phyloP scores from a whole-genome alignment of 192 early-diverging fungal genomes.

The Mortierella antarctica region DNA sequence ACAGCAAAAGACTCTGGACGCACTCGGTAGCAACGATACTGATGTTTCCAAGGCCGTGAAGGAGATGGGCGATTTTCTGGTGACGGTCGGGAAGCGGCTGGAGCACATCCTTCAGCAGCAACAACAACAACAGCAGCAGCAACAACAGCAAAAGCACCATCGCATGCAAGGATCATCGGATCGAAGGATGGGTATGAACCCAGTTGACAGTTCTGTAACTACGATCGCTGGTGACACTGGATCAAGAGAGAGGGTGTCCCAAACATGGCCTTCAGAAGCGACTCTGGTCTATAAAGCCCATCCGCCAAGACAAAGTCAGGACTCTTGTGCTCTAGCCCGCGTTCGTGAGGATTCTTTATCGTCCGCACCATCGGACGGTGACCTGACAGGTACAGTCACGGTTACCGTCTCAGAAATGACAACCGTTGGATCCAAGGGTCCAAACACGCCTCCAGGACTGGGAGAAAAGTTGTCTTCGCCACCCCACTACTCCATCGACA shows the following conservation, averaged over 20 bases:
- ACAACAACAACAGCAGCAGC: slow-evolving; percentile 14
- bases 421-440: neutral
- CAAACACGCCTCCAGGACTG: neutral
- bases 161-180: too few relatives aligned
- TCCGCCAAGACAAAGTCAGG: neutral
- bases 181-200: too few relatives aligned
- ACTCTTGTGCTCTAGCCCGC: neutral
- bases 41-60: slow-evolving; percentile 5
- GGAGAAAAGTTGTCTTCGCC: neutral
- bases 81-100: slow-evolving; percentile 9
- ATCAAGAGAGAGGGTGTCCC: neutral
- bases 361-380: slow-evolving; percentile 8
- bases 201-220: neutral
- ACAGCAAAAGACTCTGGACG: slow-evolving; percentile 30
- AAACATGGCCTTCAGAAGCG: slow-evolving; percentile 19
- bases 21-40: neutral
- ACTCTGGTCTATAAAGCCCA: slow-evolving; percentile 12
- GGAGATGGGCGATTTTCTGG: slow-evolving; percentile 17
- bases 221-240: neutral
- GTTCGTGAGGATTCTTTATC: slow-evolving; percentile 21
- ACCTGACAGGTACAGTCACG: neutral
- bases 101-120: slow-evolving; percentile 26
- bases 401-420: neutral
- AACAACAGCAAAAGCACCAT: neutral
- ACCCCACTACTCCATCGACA: slow-evolving; percentile 17